Evolutionary conservation across 139 green algal species (phyloP).

Genomic region (Asterochloris erici): DNA sequence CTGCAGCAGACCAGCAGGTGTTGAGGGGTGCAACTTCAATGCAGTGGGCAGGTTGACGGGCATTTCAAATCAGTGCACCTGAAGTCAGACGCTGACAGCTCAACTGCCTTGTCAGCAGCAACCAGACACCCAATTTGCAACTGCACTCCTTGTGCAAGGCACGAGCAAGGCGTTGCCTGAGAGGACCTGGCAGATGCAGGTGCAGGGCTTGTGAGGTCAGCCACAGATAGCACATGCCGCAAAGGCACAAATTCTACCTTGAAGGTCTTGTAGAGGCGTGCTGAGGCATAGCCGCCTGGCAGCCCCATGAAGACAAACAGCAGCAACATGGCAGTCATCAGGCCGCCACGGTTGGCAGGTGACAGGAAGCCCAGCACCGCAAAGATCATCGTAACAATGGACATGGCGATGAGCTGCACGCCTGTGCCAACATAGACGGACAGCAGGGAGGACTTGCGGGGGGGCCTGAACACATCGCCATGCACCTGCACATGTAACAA

Average conservation of each 20-base stretch:
- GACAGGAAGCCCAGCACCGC: constrained; percentile 96
- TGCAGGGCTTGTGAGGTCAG: too few relatives aligned
- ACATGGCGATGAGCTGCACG: constrained; percentile 92
- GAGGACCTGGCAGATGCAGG: too few relatives aligned
- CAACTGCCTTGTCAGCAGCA: too few relatives aligned
- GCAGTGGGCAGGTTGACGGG: too few relatives aligned
- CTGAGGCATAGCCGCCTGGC: constrained; percentile 91
- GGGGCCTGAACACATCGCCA: constrained; percentile 97
- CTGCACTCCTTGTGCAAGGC: too few relatives aligned
- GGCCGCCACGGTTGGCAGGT: constrained; percentile 94
- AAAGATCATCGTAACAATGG: constrained; percentile 93
- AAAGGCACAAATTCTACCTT: constrained; percentile 32
- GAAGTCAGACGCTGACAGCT: too few relatives aligned
- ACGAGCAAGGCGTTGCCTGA: too few relatives aligned
- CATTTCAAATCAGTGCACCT: too few relatives aligned
- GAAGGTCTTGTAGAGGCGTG: constrained; percentile 89
- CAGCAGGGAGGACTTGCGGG: constrained; percentile 64
- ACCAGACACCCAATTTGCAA: too few relatives aligned
- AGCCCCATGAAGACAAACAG: constrained; percentile 98
- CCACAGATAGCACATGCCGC: too few relatives aligned
- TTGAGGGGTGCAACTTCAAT: too few relatives aligned
- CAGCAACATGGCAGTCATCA: constrained; percentile 95
- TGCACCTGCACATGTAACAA: constrained; percentile 64
- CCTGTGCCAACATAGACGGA: constrained; percentile 90
- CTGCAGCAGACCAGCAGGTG: too few relatives aligned